Evolutionary conservation across 768 basidiomycete species (phyloP).

Genomic region (Boletus speciosus): DNA sequence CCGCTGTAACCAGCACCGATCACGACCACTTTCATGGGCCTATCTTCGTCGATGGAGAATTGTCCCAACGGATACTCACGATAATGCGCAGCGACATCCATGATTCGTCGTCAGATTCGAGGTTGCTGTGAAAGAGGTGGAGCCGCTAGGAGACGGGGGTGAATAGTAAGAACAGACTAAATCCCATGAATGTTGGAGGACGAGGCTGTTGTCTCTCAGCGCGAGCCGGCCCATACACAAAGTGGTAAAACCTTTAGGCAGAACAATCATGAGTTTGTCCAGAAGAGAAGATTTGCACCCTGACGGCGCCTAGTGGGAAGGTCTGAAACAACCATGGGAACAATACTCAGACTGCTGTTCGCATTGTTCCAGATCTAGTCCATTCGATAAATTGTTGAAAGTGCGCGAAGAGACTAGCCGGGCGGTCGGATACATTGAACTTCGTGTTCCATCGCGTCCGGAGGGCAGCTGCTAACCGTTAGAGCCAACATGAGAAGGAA

Average conservation of each 20-base stretch:
- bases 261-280: background rate
- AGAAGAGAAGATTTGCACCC: too few species aligned
- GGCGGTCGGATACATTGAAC: background rate
- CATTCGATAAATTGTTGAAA: background rate
- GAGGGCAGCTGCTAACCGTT: background rate
- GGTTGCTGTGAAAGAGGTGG: background rate
- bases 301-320: background rate
- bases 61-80: constrained; percentile 31
- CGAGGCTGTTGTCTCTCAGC: background rate
- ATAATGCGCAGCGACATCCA: background rate
- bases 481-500: background rate
- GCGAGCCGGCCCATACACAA: background rate
- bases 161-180: background rate
- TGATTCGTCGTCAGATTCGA: background rate
- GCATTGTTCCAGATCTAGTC: background rate
- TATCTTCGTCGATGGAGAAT: constrained; percentile 50
- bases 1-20: constrained; percentile 62
- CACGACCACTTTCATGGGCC: constrained; percentile 51
- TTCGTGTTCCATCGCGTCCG: background rate
- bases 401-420: too few species aligned
- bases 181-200: background rate
- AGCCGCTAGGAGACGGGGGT: too few species aligned
- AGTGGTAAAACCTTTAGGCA: background rate
- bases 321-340: background rate
- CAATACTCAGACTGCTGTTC: too few species aligned